Evolutionary conservation across 192 early-diverging fungal genomes (phyloP).

Genomic region (Gonapodya sp.): DNA sequence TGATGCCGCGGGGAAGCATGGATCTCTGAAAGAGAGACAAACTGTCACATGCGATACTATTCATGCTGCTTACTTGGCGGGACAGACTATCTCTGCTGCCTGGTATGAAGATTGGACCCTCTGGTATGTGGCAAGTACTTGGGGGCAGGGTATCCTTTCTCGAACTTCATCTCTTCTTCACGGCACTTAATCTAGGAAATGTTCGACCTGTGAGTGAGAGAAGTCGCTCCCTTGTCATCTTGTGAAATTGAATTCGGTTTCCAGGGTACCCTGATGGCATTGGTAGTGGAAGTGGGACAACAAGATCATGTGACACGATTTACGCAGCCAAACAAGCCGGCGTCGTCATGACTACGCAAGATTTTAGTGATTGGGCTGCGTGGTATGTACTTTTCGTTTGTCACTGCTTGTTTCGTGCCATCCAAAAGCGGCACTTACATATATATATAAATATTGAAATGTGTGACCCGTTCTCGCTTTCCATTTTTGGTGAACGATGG

Average conservation of each 20-base stretch:
- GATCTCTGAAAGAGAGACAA: too few relatives aligned
- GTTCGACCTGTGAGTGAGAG: not conserved
- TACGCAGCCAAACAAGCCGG: too few relatives aligned
- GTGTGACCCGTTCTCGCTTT: not conserved
- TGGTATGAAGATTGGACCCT: not conserved
- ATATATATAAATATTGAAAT: not conserved
- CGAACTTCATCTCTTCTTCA: not conserved
- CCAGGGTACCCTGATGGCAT: too few relatives aligned
- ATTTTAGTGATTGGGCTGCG: too few relatives aligned
- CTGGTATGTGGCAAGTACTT: not conserved
- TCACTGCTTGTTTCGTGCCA: not conserved
- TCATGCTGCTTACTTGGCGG: not conserved
- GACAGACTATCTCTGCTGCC: not conserved
- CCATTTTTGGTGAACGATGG: too few relatives aligned
- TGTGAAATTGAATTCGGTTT: too few relatives aligned
- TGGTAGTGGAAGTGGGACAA: too few relatives aligned
- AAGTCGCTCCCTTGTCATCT: too few relatives aligned
- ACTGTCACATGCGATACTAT: not conserved
- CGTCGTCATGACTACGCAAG: too few relatives aligned
- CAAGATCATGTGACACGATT: too few relatives aligned
- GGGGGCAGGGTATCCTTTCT: not conserved
- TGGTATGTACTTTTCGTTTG: too few relatives aligned
- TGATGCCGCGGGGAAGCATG: too few relatives aligned
- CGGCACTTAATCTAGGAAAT: not conserved
- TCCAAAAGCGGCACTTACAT: not conserved